Percentiles rank a stretch among this genome's conserved stretches.
phyloP scores from a whole-genome alignment of 164 flowering plant genomes.

The Magnolia kwangsiensis region DNA sequence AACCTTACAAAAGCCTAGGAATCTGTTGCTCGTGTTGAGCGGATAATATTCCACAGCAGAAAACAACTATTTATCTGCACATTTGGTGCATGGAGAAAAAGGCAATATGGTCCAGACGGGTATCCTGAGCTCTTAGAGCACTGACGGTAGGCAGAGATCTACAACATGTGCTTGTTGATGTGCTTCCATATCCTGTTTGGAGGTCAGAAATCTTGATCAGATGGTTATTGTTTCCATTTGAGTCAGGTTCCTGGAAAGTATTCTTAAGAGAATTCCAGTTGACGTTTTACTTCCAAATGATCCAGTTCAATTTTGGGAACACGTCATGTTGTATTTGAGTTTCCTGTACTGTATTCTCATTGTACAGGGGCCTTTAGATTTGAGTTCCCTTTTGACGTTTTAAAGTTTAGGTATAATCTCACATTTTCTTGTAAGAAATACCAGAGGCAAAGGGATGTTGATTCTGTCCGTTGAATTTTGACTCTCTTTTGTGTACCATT shows the following conservation, averaged over 20 bases:
- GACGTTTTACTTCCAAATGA: not conserved
- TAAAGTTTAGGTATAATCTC: not conserved
- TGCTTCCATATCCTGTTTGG: not conserved
- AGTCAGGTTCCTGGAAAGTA: not conserved
- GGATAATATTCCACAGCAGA: too few relatives aligned
- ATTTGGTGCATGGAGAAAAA: not conserved
- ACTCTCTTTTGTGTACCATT: not conserved
- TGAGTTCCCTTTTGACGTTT: not conserved
- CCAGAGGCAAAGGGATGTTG: not conserved
- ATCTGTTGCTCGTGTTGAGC: not conserved
- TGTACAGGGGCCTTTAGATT: not conserved
- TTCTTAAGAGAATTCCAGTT: not conserved
- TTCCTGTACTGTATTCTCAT: not conserved
- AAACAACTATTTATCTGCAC: not conserved
- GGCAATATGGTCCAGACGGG: not conserved
- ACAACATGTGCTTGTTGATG: not conserved
- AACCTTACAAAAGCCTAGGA: constrained; percentile 9
- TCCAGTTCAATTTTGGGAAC: constrained; percentile 1
- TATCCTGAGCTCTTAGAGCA: not conserved
- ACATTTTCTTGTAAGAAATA: not conserved
- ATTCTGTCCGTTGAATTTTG: not conserved
- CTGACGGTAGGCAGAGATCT: not conserved
- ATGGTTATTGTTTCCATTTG: not conserved
- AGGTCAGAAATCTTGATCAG: not conserved
- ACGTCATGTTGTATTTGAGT: not conserved